A percentile compares a stretch with the other conserved stretches of the same genome.
phyloP scores from a whole-genome alignment of 257 asterid genomes.

The Plantago elongata region DNA sequence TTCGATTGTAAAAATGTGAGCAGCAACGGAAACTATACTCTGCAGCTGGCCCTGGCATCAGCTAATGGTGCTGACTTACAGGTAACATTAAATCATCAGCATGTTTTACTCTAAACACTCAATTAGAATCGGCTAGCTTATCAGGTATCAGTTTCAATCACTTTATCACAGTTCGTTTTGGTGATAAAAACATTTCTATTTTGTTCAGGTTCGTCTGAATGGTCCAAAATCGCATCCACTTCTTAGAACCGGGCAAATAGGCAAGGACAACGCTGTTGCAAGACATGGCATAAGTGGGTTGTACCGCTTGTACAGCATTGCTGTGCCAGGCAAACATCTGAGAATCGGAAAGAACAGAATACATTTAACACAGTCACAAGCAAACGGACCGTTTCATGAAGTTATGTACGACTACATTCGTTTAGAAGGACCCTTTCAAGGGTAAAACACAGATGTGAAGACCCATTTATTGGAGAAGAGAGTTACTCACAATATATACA shows the following conservation, averaged over 20 bases:
- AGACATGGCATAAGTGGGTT: constrained; percentile 57
- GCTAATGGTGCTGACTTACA: constrained; percentile 46
- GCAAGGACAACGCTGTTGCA: constrained; percentile 54
- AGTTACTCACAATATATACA: too few species aligned
- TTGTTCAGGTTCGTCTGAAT: constrained; percentile 42
- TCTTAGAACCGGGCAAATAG: constrained; percentile 38
- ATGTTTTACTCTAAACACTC: too few species aligned
- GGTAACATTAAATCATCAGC: constrained; percentile 23
- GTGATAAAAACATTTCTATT: not conserved
- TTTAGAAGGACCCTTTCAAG: constrained; percentile 32
- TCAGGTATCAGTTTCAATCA: too few species aligned
- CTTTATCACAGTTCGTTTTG: too few species aligned
- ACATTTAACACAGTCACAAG: constrained; percentile 33
- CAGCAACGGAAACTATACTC: constrained; percentile 43
- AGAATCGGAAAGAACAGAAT: constrained; percentile 37
- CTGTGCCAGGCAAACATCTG: constrained; percentile 24
- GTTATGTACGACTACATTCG: constrained; percentile 57
- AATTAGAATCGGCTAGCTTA: too few species aligned
- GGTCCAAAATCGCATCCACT: constrained; percentile 25
- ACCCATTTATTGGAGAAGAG: not conserved
- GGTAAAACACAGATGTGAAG: too few species aligned
- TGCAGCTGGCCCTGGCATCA: constrained; percentile 69
- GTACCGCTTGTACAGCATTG: constrained; percentile 28
- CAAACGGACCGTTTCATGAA: constrained; percentile 19
- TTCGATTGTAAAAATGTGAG: constrained; percentile 31